Evolutionary conservation across 1,284 basidiomycete species (phyloP), one percentile per base, ranked within the genome.

Genomic region (Leucoagaricus sp.): DNA sequence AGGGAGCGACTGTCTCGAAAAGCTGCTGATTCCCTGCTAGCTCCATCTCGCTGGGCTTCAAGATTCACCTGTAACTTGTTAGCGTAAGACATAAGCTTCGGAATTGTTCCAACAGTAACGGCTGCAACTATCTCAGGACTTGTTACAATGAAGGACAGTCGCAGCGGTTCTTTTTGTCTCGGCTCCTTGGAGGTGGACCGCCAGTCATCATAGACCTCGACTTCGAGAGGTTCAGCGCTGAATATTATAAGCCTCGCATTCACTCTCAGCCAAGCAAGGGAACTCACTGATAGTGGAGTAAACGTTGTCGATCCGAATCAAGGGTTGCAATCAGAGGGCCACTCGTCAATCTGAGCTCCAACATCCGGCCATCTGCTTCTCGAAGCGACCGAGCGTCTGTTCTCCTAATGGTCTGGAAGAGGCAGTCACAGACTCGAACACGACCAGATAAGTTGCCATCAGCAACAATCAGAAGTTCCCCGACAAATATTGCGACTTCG

Each of bases 181-280:
- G 71, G 60, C 28, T 69, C 64, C 2, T 75, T 64, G 13, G 75
- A 71, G 54, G 81, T 77, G 49, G 75, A 75, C 4, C 83, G 84
- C 93, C 93, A 96, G 66, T 96, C 91, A 64, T 96, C 93, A 60
- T 80, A 84, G 42, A 94, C 84, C 48, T 84, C 82, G 50, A 94
- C 82, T 56, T 83, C 77, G 28, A 93, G 71, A 0, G 94, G 92
- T 64, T 91, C 88, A 23, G 93, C 87, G 40, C 92, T 94, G 15
- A 15, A 46, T 28, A 57, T 2, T 55, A 56, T 45, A 25, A 19
- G 45, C 19, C 53, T 33, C 12, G 55, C 17, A 57, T 10, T 34
- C 49, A 33, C 53, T 45, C 42, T 7, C 17, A 23, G 12, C 15
- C 49, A 23, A 26, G 49, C 19, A 33, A 17, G 38, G 56, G 52